These are phyloP conservation scores for Metschnikowia similis DNA, from an alignment of 805 yeast genomes.

Conservation along the genomic window DNA sequence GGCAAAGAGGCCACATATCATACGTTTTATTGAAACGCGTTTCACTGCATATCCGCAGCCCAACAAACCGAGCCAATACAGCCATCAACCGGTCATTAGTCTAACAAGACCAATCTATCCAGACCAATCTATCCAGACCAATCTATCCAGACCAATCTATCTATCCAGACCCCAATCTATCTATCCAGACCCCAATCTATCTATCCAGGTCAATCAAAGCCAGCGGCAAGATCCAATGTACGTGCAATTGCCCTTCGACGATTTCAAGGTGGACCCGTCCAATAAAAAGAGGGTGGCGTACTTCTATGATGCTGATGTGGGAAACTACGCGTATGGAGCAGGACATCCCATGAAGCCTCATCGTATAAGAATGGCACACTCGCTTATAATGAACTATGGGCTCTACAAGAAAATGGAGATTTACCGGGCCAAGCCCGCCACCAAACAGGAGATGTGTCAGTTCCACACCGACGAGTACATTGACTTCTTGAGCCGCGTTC, in stretches of 20 bases:
- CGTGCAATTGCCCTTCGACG: slow-evolving; percentile 44
- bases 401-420: slow-evolving; percentile 96
- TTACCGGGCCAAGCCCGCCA: slow-evolving; percentile 95
- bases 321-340: slow-evolving; percentile 96
- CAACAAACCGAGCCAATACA: no score
- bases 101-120: no score
- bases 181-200: no score
- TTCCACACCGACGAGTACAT: slow-evolving; percentile 97
- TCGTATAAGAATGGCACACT: slow-evolving; percentile 97
- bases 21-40: no score
- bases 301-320: slow-evolving; percentile 72
- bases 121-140: no score
- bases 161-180: no score
- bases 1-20: no score
- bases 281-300: slow-evolving; percentile 42
- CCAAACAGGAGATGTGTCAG: slow-evolving; percentile 96
- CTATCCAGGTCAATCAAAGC: no score
- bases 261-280: slow-evolving; percentile 37
- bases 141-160: no score
- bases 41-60: no score
- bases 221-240: slow-evolving; percentile 22
- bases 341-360: slow-evolving; percentile 99
- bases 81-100: no score
- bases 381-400: slow-evolving; percentile 94
- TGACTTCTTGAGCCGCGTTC: slow-evolving; percentile 83